Evolutionary conservation across 345 rosid species (phyloP).

Genomic region (Viola odorata): DNA sequence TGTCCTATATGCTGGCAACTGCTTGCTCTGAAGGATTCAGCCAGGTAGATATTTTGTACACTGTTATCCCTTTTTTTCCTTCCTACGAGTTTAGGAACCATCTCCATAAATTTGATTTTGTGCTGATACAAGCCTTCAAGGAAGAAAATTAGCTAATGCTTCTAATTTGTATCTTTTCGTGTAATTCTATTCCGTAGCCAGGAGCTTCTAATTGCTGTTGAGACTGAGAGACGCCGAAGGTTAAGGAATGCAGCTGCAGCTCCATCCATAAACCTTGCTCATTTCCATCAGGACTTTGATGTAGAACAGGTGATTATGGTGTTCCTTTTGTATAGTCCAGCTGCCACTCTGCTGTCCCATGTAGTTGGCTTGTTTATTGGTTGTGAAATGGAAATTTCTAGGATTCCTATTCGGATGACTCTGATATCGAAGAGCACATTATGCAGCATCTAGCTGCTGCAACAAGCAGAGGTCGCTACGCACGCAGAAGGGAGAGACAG

Average conservation of each 20-base stretch:
- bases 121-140: slow-evolving; percentile 7
- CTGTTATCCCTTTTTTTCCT: not conserved
- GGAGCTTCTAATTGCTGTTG: slow-evolving; percentile 74
- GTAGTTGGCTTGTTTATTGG: not conserved
- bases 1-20: slow-evolving; percentile 92
- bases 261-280: slow-evolving; percentile 20
- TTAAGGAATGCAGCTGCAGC: slow-evolving; percentile 34
- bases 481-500: slow-evolving; percentile 51
- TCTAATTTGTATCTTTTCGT: not conserved
- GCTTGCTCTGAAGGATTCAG: slow-evolving; percentile 60
- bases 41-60: slow-evolving; percentile 36
- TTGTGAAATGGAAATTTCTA: slow-evolving; percentile 18
- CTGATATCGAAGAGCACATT: slow-evolving; percentile 54
- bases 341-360: not conserved
- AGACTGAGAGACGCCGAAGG: slow-evolving; percentile 48
- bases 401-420: slow-evolving; percentile 55
- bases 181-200: slow-evolving; percentile 40
- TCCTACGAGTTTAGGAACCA: too few relatives aligned
- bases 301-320: slow-evolving; percentile 42
- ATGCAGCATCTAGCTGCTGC: slow-evolving; percentile 60
- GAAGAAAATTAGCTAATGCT: slow-evolving; percentile 11
- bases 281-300: slow-evolving; percentile 36
- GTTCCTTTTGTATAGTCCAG: slow-evolving; percentile 6
- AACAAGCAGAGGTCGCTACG: slow-evolving; percentile 42
- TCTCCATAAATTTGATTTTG: not conserved